Evolutionary conservation across 352 stramenopile genomes (phyloP), one percentile per base, ranked within the genome.

Genomic region (Phytophthora fragariaefolia): DNA sequence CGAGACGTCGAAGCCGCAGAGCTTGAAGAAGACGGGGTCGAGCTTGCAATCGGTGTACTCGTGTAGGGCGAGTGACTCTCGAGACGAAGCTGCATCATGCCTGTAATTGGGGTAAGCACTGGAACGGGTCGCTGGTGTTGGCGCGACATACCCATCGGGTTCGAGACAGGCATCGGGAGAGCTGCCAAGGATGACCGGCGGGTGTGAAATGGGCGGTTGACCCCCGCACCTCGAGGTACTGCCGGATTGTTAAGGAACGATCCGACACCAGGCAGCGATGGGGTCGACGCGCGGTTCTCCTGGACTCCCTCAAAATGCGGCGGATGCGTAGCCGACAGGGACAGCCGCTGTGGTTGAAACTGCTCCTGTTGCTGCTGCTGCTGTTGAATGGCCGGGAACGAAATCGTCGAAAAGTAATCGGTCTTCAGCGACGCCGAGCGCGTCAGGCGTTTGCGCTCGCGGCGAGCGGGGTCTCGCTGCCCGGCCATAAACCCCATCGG

Each of bases 31-130:
- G 61, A 57, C 3, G 66, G 73, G 10, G 67, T 56, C 3, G 69
- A 71, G 24, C 51, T 70, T 17, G 50, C 34, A 15, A 73, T 69
- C 4, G 64, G 45, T n/a, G 68, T 63, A 5, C 46, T 65, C 12
- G 69, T 20, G 49, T 59, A 71, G 12, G 70, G 66, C 40, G 72
- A 77, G 12, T 72, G 79, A 20, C 56, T 89, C 52, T 85, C 78
- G 20, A 92, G 71, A 20, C 77, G 76, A 27, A 92, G 71, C 55
- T 89, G 78, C 82, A 91, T 92, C 82, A 92, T 90, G 40, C 82
- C 82, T 13, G 79, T 79, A 46, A 92, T 89, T 4, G 83, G 83
- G 7, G 83, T 92, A 23, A 85, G 79, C 40, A 86, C 73, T 2
- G 76, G 65, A 18, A 77, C 68, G 40, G 63, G 50, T 50, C 70